Evolutionary conservation across 2,329 filamentous ascomycete genomes (phyloP), one percentile per base, ranked within the genome.

Genomic region (Botrytis paeoniae): DNA sequence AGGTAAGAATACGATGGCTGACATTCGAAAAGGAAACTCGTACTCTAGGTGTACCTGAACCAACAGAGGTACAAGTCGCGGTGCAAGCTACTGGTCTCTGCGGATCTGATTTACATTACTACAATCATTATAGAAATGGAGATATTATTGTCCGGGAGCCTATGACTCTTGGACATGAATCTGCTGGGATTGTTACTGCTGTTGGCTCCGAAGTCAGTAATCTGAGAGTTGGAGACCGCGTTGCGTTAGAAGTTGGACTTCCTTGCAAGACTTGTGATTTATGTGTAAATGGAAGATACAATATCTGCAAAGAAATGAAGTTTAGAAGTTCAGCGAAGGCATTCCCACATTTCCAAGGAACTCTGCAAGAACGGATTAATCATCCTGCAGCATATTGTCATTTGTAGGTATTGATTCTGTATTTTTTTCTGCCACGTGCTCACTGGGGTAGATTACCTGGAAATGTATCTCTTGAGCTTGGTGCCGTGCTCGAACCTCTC

Each of bases 21-120:
- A 69, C 39, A 69, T 37, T 18, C 35, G 45, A 60, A 69, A 81
- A 81, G 80, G 80, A 81, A 78, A 68, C 75, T 60, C 77, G 80
- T 41, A 60, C 69, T 14, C 76, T 82, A 9, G 57, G 57, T 20
- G 66, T 70, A 25, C 81, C 80, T 68, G 73, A 69, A 35, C 64
- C 79, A 65, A 71, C 73, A 69, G 93, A 98, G 85, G 94, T 98
- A 66, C 94, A 94, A 61, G 83, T 98, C 74, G 93, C 93, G 71
- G 89, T 98, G 81, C 93, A 95, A 83, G 95, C 93, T 83, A 98
- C 95, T 4, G 96, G 96, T 71, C 98, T 98, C 79, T 98, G 96
- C 86, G 96, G 95, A 87, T 97, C 93, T 75, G 95, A 98, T 82
- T 91, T 98, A 73, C 95, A 98, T 85, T 98, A 98, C 86, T 98